Percentiles rank a stretch among this genome's conserved stretches.
phyloP scores from a whole-genome alignment of 192 early-diverging fungal species.

The Coemansia sp. region DNA sequence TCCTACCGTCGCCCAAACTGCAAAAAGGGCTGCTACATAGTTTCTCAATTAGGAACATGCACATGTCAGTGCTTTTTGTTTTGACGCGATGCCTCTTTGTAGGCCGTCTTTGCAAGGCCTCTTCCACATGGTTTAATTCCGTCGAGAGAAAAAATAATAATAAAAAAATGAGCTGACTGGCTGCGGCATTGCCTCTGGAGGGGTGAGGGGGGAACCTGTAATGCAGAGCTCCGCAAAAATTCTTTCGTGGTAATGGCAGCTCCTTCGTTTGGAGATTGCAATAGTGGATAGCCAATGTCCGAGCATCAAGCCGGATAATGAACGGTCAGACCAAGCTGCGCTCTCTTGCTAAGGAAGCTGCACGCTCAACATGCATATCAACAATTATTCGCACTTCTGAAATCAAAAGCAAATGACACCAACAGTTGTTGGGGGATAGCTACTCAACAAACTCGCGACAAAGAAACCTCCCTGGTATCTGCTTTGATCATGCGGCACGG shows the following conservation, averaged over 20 bases:
- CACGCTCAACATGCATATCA: not conserved
- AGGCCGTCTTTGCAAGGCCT: not conserved
- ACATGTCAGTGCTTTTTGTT: slow-evolving; percentile 11
- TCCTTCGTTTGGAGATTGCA: not conserved
- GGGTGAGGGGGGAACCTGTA: not conserved
- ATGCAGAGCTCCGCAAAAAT: slow-evolving; percentile 1
- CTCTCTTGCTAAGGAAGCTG: not conserved
- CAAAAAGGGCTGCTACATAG: too few relatives aligned
- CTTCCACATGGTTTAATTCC: not conserved
- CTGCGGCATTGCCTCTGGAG: slow-evolving; percentile 1
- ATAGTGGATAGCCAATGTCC: not conserved
- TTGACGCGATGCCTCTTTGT: not conserved
- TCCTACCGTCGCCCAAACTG: not conserved
- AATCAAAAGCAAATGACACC: not conserved
- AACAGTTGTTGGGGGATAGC: not conserved
- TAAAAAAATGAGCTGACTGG: not conserved
- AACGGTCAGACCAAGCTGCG: slow-evolving; percentile 1
- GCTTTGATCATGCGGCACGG: not conserved
- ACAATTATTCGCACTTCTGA: not conserved
- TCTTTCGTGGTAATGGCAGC: not conserved
- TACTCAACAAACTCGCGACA: not conserved
- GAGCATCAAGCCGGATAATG: slow-evolving; percentile 2
- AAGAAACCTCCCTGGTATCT: not conserved
- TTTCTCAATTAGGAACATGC: slow-evolving; percentile 5
- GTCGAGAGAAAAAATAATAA: not conserved